A percentile compares a stretch with the other conserved stretches of the same genome.
Evolutionary conservation across 202 grass and related monocot genomes (phyloP).

Genomic region (Brachypodium distachyon): DNA sequence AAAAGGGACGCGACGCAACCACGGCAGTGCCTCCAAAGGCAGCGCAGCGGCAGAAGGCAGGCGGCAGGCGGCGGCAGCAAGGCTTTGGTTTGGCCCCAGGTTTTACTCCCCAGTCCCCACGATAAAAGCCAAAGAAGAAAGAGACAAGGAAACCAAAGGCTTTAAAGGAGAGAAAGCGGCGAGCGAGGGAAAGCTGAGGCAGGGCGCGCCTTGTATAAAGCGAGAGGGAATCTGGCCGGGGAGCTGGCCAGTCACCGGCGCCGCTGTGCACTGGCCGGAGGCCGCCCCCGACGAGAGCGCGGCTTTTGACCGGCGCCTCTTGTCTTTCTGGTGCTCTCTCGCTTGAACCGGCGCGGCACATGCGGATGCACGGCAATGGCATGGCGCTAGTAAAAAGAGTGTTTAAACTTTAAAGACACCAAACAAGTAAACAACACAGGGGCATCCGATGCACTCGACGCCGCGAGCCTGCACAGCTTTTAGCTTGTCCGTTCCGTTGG

Average conservation of each 20-base stretch:
- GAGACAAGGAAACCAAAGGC: background rate
- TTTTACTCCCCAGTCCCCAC: background rate
- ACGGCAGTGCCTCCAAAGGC: background rate
- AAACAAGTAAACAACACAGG: too few relatives aligned
- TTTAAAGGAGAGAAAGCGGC: background rate
- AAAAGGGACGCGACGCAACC: background rate
- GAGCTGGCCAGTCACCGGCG: background rate
- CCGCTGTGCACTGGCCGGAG: background rate
- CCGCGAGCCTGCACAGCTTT: too few relatives aligned
- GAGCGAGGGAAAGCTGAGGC: background rate
- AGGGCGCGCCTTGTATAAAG: slow-evolving; percentile 23
- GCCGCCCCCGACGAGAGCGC: background rate
- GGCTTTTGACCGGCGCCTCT: slow-evolving; percentile 14
- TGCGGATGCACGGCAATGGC: background rate
- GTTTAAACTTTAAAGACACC: too few relatives aligned
- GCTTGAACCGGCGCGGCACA: background rate
- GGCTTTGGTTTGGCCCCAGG: background rate
- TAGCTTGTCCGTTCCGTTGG: background rate
- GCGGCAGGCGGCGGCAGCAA: too few relatives aligned
- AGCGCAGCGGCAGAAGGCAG: background rate
- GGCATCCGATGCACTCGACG: background rate
- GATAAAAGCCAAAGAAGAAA: slow-evolving; percentile 26
- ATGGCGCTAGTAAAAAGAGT: background rate
- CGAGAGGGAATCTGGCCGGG: slow-evolving; percentile 13
- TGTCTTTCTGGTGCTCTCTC: background rate